Base-by-base conservation (phyloP, 768 basidiomycete species). In the Tricholoma sp. region DNA sequence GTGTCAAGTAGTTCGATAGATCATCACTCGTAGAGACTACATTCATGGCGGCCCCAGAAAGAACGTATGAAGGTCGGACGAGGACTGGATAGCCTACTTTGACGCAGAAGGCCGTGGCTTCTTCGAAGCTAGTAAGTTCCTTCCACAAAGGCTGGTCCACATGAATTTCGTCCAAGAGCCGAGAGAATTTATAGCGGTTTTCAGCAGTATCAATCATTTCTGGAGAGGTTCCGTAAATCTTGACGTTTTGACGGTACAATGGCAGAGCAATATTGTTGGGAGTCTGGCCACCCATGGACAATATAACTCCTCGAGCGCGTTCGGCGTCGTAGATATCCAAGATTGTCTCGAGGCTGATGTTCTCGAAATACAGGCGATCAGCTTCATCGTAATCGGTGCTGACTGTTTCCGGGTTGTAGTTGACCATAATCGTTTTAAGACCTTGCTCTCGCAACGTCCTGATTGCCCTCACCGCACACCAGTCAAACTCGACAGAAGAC, bases 31-130 rank as follows among this genome's bases (percentile, higher is more conserved):
- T 95, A 56, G 89, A 98, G 12, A 98, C 97, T 56, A 99, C 96
- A 69, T 99, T 99, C 97, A 99, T 99, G 24, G 97, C 97, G 1
- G 96, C 97, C 45, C 97, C 97, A 1, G 97, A 99, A n/a, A 99
- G 84, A 50, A 98, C 96, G 68, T 98, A 99, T 0, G 96, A 99
- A 0, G 96, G 96, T 56, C 96, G 86, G 18, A 98, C 96, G 32
- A 99, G 85, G 42, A 98, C 96, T 3, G 96, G 96, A 70, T 91
- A 98, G 4, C 91, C 91, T 56, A 97, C 97, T 61, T 87, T 87
- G 62, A 89, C 82, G 71, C 97, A 98, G 81, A 99, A 99, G 29
- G 79, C 66, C 57, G 85, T 74, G 2, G 97, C 97, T 62, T 93
- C 94, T 33, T 89, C 84, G 65, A 92, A 90, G 66, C 87, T 91